Conservation (phyloP, 2,329 filamentous ascomycete species). For the Epichloe coenophiala region DNA sequence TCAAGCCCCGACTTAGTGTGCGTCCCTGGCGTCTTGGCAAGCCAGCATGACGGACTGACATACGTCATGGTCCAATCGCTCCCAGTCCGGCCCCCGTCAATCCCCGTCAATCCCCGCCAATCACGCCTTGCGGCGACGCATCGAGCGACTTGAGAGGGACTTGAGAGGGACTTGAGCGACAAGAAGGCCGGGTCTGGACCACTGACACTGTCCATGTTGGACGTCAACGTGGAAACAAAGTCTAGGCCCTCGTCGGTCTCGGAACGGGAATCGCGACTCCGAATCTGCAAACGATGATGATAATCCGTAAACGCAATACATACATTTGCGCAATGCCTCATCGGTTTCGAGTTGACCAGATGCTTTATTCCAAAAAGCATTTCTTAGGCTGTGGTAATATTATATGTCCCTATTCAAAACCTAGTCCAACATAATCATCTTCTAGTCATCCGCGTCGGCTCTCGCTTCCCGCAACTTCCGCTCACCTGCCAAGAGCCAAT, state of each 20-base stretch:
- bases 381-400: too few relatives aligned
- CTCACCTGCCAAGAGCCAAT: not conserved
- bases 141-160: too few relatives aligned
- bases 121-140: not conserved
- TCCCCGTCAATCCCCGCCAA: not conserved
- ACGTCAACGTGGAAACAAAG: not conserved
- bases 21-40: constrained; percentile 4
- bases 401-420: too few relatives aligned
- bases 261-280: too few relatives aligned
- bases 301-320: not conserved
- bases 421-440: too few relatives aligned
- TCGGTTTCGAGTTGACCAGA: not conserved
- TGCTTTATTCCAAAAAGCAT: too few relatives aligned
- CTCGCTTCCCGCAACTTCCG: too few relatives aligned
- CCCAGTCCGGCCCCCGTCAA: not conserved
- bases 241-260: not conserved
- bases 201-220: not conserved
- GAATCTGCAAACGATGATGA: not conserved
- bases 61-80: constrained; percentile 2
- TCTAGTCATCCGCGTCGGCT: too few relatives aligned
- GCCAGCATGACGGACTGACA: not conserved
- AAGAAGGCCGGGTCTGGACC: not conserved
- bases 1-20: not conserved
- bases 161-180: not conserved
- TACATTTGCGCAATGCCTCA: not conserved